Evolutionary conservation across 495 filamentous ascomycete genomes (phyloP).

Genomic region (Podospora fimiseda): DNA sequence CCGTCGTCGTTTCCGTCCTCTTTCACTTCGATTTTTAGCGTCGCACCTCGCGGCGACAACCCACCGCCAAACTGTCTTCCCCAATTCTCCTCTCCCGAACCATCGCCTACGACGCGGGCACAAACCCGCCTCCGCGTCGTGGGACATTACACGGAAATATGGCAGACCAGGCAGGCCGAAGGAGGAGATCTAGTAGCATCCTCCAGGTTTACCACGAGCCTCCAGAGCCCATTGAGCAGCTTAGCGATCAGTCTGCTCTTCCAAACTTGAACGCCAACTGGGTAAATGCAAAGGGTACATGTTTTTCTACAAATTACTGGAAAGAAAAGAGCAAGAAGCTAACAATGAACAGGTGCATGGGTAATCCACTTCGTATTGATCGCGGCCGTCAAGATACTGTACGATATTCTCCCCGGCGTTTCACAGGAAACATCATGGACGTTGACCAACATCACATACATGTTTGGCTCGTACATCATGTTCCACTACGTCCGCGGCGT

Average conservation of each 20-base stretch:
- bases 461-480: slow-evolving; percentile 98
- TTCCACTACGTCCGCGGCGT: slow-evolving; percentile 98
- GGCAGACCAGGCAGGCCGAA: slow-evolving; percentile 56
- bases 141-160: slow-evolving; percentile 37
- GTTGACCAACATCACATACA: slow-evolving; percentile 96
- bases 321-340: too few species aligned
- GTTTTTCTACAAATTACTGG: too few species aligned
- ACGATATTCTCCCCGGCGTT: slow-evolving; percentile 87
- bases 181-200: slow-evolving; percentile 89
- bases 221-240: slow-evolving; percentile 86
- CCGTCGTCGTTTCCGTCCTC: neutral
- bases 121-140: slow-evolving; percentile 50
- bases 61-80: slow-evolving; percentile 81
- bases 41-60: slow-evolving; percentile 16
- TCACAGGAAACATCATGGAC: slow-evolving; percentile 98
- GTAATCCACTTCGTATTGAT: slow-evolving; percentile 93
- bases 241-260: slow-evolving; percentile 88
- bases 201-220: slow-evolving; percentile 86
- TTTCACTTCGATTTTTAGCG: slow-evolving; percentile 1
- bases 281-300: slow-evolving; percentile 94
- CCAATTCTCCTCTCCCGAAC: slow-evolving; percentile 68
- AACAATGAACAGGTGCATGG: slow-evolving; percentile 87
- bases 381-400: slow-evolving; percentile 82
- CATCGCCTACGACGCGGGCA: slow-evolving; percentile 72
- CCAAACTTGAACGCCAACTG: slow-evolving; percentile 97